Percentiles rank a stretch among this genome's conserved stretches.
phyloP scores from a whole-genome alignment of 192 early-diverging fungal genomes.

The Coemansia reversa region DNA sequence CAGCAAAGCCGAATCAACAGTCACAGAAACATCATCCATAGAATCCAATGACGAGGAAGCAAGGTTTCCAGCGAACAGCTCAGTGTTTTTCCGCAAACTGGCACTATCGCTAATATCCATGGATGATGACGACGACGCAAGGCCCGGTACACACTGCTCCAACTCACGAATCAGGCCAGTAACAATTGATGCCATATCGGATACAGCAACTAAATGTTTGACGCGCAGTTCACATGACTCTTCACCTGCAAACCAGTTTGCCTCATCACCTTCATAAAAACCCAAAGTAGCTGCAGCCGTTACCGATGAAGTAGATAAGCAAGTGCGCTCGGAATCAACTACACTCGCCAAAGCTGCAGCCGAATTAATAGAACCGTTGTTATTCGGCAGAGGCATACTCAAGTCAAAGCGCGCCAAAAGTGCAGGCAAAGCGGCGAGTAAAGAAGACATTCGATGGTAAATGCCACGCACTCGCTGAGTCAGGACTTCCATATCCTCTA shows the following conservation, averaged over 20 bases:
- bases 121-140: background rate
- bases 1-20: slow-evolving; percentile 14
- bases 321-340: no score
- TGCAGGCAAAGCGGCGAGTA: slow-evolving; percentile 29
- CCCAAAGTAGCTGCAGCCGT: background rate
- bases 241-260: slow-evolving; percentile 17
- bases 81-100: no score
- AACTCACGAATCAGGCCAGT: slow-evolving; percentile 32
- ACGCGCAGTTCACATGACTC: slow-evolving; percentile 30
- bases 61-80: no score
- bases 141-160: background rate
- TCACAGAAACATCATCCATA: background rate
- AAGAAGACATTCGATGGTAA: slow-evolving; percentile 29
- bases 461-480: slow-evolving; percentile 18
- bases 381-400: no score
- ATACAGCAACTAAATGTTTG: slow-evolving; percentile 42
- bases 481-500: slow-evolving; percentile 9
- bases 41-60: background rate
- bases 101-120: no score
- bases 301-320: background rate
- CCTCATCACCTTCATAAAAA: slow-evolving; percentile 27
- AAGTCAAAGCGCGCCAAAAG: slow-evolving; percentile 25
- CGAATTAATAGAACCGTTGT: no score
- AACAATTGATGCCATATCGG: slow-evolving; percentile 37
- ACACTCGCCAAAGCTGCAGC: no score